phyloP scores from a whole-genome alignment of 208 protist genomes.

The Trypanosoma congolense region DNA sequence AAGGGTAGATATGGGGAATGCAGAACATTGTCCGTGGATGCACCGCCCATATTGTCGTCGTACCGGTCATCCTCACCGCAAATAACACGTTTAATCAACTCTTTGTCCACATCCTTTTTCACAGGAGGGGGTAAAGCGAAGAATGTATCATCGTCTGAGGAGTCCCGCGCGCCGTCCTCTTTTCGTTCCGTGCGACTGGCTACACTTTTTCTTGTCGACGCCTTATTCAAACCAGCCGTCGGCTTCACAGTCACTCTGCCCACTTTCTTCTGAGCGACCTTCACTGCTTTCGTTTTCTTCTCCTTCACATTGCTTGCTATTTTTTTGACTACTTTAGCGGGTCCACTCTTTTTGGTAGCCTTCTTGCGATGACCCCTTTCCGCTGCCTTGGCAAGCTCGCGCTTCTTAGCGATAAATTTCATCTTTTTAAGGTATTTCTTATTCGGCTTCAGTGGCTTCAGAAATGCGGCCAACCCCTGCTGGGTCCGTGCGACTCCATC shows the following conservation, averaged over 20 bases:
- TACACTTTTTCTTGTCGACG: slow-evolving; percentile 27
- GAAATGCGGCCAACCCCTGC: neutral
- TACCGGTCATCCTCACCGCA: slow-evolving; percentile 26
- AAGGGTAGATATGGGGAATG: slow-evolving; percentile 55
- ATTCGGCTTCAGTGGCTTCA: slow-evolving; percentile 31
- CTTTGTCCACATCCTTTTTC: slow-evolving; percentile 28
- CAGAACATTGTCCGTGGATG: slow-evolving; percentile 22
- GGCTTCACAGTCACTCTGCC: no score
- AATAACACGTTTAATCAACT: slow-evolving; percentile 52
- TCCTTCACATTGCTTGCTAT: slow-evolving; percentile 6
- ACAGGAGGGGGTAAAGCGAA: neutral
- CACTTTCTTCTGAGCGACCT: slow-evolving; percentile 17
- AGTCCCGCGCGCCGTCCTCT: slow-evolving; percentile 14
- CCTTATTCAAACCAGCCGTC: no score
- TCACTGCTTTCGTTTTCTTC: slow-evolving; percentile 4
- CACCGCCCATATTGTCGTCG: neutral
- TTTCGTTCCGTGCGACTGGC: neutral
- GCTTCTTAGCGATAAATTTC: slow-evolving; percentile 36
- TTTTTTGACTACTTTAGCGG: neutral
- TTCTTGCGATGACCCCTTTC: neutral
- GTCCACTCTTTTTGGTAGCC: slow-evolving; percentile 2
- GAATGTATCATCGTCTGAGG: neutral
- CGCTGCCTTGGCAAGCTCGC: slow-evolving; percentile 7
- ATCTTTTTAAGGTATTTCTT: slow-evolving; percentile 57
- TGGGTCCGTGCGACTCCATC: no score